Percentiles rank a stretch among this genome's conserved stretches.
These are phyloP conservation scores for Naganishia sp. DNA, from an alignment of 1,284 basidiomycete species.

Conservation along the genomic window DNA sequence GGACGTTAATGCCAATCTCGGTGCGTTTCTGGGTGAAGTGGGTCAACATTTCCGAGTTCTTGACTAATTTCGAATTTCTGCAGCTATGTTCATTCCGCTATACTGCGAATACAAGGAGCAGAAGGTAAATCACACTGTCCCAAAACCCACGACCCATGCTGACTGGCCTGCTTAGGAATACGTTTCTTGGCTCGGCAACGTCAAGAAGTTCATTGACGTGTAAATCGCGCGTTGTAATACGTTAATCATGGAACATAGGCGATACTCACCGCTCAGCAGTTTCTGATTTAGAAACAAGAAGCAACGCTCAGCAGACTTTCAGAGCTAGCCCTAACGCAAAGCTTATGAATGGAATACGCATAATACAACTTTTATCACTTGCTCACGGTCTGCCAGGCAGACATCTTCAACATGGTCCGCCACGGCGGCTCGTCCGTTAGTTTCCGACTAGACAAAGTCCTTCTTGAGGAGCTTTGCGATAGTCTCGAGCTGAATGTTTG, in stretches of 20 bases:
- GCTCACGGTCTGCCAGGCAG: too few relatives aligned
- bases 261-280: too few relatives aligned
- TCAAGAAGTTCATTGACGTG: slow-evolving; percentile 77
- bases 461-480: slow-evolving; percentile 90
- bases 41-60: not conserved
- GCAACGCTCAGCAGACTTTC: too few relatives aligned
- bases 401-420: not conserved
- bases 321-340: too few relatives aligned
- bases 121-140: slow-evolving; percentile 60
- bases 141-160: not conserved
- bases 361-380: too few relatives aligned
- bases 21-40: slow-evolving; percentile 41
- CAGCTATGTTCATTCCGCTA: slow-evolving; percentile 73
- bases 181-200: slow-evolving; percentile 79
- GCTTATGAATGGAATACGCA: too few relatives aligned
- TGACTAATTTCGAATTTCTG: not conserved
- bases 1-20: slow-evolving; percentile 78
- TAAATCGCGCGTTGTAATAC: not conserved
- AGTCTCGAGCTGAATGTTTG: slow-evolving; percentile 94
- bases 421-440: not conserved
- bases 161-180: slow-evolving; percentile 68
- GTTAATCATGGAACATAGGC: too few relatives aligned
- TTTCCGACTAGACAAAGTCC: slow-evolving; percentile 57
- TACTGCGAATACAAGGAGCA: slow-evolving; percentile 89
- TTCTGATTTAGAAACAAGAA: too few relatives aligned